Conservation (phyloP, 768 basidiomycete species). For the Nevesoporus exiguus region DNA sequence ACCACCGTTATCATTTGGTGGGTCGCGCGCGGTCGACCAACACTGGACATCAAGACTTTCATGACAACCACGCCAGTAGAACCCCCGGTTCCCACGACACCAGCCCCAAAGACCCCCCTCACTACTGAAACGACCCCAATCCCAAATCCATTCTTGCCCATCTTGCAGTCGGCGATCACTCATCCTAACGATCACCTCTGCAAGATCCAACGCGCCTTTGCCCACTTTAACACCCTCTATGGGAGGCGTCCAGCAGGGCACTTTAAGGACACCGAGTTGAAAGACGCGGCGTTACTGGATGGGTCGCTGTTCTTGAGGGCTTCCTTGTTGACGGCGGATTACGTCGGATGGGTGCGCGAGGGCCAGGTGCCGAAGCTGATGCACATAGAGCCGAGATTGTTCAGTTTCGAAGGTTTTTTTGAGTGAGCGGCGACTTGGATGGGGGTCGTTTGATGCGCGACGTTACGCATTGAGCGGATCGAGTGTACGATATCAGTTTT, state of each 20-base stretch:
- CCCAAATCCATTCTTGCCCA: constrained; percentile 39
- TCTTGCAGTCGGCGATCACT: constrained; percentile 37
- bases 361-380: constrained; percentile 28
- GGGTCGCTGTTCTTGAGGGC: constrained; percentile 35
- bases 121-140: constrained; percentile 13
- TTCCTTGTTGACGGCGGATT: constrained; percentile 30
- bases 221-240: constrained; percentile 33
- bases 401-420: constrained; percentile 26
- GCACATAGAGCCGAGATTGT: not conserved
- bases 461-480: not conserved
- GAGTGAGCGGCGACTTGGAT: not conserved
- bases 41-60: constrained; percentile 31
- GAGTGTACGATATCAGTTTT: not conserved
- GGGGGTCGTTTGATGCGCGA: too few species aligned
- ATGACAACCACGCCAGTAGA: constrained; percentile 25
- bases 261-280: constrained; percentile 28
- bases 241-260: constrained; percentile 26
- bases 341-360: constrained; percentile 40
- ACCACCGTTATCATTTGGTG: constrained; percentile 25
- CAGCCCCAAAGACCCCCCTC: not conserved
- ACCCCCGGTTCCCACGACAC: constrained; percentile 6
- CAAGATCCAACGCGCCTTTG: constrained; percentile 34
- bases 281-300: constrained; percentile 32
- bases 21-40: constrained; percentile 29
- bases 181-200: constrained; percentile 35